phyloP scores from a whole-genome alignment of 257 asterid genomes.

The Solanum etuberosum region DNA sequence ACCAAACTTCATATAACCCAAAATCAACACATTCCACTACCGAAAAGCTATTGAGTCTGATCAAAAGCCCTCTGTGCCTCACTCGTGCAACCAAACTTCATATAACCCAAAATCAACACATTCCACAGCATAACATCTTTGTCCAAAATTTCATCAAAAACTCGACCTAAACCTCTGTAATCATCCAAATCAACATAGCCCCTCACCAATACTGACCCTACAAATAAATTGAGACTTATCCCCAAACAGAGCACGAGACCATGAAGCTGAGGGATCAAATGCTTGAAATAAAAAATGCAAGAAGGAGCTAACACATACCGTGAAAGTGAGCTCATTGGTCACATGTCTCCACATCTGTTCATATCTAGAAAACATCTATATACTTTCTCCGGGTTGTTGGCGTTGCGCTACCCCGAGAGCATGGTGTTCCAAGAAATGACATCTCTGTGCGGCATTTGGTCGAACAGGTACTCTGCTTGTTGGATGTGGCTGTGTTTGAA shows the following conservation, averaged over 20 bases:
- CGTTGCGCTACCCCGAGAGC: conserved; percentile 2
- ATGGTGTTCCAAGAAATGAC: conserved; percentile 18
- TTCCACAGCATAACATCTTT: neutral
- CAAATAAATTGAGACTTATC: neutral
- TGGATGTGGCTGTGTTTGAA: conserved; percentile 33
- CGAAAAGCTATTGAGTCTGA: no score
- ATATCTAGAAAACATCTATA: neutral
- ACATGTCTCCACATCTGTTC: neutral
- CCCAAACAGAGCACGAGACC: neutral
- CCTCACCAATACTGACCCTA: neutral
- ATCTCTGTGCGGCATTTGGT: conserved; percentile 36
- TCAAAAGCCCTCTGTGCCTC: neutral
- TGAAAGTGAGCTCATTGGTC: conserved; percentile 11
- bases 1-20: neutral
- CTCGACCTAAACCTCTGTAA: neutral
- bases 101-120: neutral
- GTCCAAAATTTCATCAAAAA: neutral
- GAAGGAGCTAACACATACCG: neutral
- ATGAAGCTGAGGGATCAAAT: neutral
- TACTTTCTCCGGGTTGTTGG: neutral
- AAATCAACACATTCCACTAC: neutral
- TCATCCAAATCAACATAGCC: neutral
- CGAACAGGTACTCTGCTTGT: conserved; percentile 26
- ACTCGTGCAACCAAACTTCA: neutral
- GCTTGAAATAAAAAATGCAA: neutral